Base-by-base conservation (phyloP, 805 yeast species). In the Candida peoriensis region DNA sequence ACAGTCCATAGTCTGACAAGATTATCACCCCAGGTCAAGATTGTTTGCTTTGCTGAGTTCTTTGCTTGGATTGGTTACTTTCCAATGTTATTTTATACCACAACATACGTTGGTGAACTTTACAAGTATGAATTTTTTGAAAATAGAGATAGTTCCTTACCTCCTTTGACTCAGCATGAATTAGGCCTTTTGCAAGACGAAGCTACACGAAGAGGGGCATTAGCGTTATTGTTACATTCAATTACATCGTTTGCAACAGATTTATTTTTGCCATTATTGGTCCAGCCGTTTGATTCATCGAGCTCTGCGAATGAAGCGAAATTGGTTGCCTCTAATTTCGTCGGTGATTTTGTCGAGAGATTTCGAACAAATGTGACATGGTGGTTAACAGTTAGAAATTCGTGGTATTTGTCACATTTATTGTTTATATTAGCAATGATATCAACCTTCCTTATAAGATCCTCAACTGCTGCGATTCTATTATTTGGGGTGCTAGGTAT, bases 41-140 rank as follows among this genome's bases (percentile, higher is more conserved):
- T 63, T 1, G 73, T 76, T 4, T 77, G 81, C 44, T 59, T 56
- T 33, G 74, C 76, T 2, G 80, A 78, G 50, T 72, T 77, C 39
- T 73, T 73, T 53, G 82, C 82, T 1, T 78, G 83, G 83, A 70
- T 77, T 27, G 81, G 81, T 1, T 78, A 79, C 58, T 78, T 78
- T 56, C 80, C 81, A 2, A 68, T 78, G 71, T 50, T 78, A 20
- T 78, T 77, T 42, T 78, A 77, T 47, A 76, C 81, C 4, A 72
- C 83, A 3, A 75, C 81, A 0, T 78, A 76, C 52, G 81, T 78
- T 13, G 81, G 81, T 0, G 81, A 74, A 39, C 55, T 78, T 12
- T 76, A 73, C 54, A 57, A 63, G 21, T 60, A 52, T 28, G 72
- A 72, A 37, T 43, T 51, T 21, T 54, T 50, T 28, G 35, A 42